A percentile compares a stretch with the other conserved stretches of the same genome.
Conservation (phyloP, 257 asterid genomes). For the Lavandula angustifolia region DNA sequence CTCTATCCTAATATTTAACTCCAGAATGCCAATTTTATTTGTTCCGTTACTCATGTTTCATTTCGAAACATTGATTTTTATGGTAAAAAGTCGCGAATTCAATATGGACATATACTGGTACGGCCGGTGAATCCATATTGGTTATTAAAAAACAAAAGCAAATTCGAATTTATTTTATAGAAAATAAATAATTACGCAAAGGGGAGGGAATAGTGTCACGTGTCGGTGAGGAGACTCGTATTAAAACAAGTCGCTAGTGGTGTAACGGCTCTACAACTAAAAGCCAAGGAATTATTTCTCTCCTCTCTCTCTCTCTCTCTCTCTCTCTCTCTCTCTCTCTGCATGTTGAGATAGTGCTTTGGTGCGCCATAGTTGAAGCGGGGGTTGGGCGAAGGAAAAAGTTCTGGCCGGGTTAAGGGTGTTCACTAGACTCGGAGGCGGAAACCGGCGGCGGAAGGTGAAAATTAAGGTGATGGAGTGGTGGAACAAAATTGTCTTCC, state of each 20-base stretch:
- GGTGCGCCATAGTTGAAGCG: slow-evolving; percentile 4
- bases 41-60: too few relatives aligned
- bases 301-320: slow-evolving; percentile 14
- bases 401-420: slow-evolving; percentile 76
- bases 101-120: too few relatives aligned
- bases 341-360: slow-evolving; percentile 26
- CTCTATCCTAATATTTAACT: too few relatives aligned
- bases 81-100: not conserved
- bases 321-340: slow-evolving; percentile 22
- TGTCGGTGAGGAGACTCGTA: slow-evolving; percentile 57
- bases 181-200: slow-evolving; percentile 7
- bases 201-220: slow-evolving; percentile 42
- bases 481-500: slow-evolving; percentile 79
- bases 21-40: too few relatives aligned
- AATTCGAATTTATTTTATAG: too few relatives aligned
- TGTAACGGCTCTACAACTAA: slow-evolving; percentile 46
- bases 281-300: slow-evolving; percentile 19
- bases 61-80: too few relatives aligned
- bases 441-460: slow-evolving; percentile 55
- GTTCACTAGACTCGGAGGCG: slow-evolving; percentile 58
- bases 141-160: too few relatives aligned
- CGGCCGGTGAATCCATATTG: too few relatives aligned
- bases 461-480: slow-evolving; percentile 62
- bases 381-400: slow-evolving; percentile 14
- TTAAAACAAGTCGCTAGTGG: slow-evolving; percentile 31